Base-by-base conservation (phyloP, 768 basidiomycete species). In the Sporobolomyces phaffii region DNA sequence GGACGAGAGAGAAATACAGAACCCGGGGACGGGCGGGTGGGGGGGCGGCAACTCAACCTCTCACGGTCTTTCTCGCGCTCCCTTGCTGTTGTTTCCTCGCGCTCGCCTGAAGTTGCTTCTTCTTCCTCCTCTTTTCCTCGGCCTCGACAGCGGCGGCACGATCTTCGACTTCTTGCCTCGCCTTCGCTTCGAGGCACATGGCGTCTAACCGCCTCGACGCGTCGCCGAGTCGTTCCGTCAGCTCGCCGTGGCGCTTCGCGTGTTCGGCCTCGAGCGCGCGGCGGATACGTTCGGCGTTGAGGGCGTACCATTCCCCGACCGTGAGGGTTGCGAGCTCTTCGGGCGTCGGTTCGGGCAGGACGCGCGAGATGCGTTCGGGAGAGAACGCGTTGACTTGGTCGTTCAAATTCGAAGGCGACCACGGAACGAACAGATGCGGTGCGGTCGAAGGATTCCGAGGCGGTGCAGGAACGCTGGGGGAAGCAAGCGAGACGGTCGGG, bases 101-200 rank as follows among this genome's bases (percentile, higher is more conserved):
- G 20, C 33, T 54, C 43, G 52, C 51, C 53, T 60, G 34, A 8
- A 28, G 15, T 52, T 47, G 26, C 49, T 29, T 33, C 62, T 29
- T 49, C 45, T 36, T 49, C 26, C 26, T 48, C 45, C 52, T 36
- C 28, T 24, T 29, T 24, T 63, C 62, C 36, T 48, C 61, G 26
- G n/a, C 31, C 49, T n/a, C n/a, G n/a, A n/a, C n/a, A n/a, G n/a
- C n/a, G n/a, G n/a, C n/a, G n/a, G 41, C 60, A 10, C 41, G 26
- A 40, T 62, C 52, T 45, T 63, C 62, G 3, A 11, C 24, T 33
- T 63, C 62, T 36, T 63, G 52, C 44, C 53, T 28, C 60, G 14
- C 29, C 31, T 56, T 43, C n/a, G 65, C 65, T 40, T 67, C 60
- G 7, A 14, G 11, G 1, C 36, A 26, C 65, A 67, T 57, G 4